These are phyloP conservation scores for Boletus rubescentipes DNA, from an alignment of 768 basidiomycete species.

Conservation along the genomic window DNA sequence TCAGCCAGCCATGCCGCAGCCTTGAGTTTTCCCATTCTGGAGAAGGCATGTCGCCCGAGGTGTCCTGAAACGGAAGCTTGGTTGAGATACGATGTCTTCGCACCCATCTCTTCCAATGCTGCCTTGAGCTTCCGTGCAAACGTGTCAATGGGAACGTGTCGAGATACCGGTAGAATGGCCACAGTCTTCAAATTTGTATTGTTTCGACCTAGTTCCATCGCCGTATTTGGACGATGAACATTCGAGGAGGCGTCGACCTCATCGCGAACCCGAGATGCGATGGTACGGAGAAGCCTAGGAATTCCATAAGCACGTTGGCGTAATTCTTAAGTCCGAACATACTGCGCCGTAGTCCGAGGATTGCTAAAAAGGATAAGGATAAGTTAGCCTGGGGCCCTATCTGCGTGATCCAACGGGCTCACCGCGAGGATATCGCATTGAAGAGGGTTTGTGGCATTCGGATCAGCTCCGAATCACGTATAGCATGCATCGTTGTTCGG, in stretches of 20 bases:
- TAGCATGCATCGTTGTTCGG: conserved; percentile 92
- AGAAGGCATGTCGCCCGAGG: conserved; percentile 93
- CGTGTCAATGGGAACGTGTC: conserved; percentile 83
- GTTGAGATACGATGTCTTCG: conserved; percentile 88
- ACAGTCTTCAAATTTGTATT: conserved; percentile 94
- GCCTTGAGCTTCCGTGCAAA: conserved; percentile 88
- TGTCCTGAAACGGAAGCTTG: conserved; percentile 91
- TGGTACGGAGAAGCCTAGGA: conserved; percentile 73
- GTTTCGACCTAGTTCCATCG: conserved; percentile 66
- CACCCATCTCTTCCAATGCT: conserved; percentile 91
- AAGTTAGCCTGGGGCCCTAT: background rate
- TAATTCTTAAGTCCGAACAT: conserved; percentile 20
- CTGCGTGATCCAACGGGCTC: conserved; percentile 13
- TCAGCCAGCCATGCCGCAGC: conserved; percentile 91
- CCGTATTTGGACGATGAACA: conserved; percentile 48
- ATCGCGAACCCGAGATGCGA: conserved; percentile 86
- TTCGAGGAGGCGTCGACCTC: conserved; percentile 69
- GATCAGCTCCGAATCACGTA: conserved; percentile 95
- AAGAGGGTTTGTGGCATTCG: conserved; percentile 97
- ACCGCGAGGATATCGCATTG: conserved; percentile 93
- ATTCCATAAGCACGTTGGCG: background rate
- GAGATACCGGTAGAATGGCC: conserved; percentile 83
- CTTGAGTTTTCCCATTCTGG: conserved; percentile 95
- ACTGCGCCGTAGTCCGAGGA: conserved; percentile 85
- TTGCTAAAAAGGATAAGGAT: conserved; percentile 45